Base-by-base conservation (phyloP, 148 eudicot genomes). In the Dianthus caryophyllus region DNA sequence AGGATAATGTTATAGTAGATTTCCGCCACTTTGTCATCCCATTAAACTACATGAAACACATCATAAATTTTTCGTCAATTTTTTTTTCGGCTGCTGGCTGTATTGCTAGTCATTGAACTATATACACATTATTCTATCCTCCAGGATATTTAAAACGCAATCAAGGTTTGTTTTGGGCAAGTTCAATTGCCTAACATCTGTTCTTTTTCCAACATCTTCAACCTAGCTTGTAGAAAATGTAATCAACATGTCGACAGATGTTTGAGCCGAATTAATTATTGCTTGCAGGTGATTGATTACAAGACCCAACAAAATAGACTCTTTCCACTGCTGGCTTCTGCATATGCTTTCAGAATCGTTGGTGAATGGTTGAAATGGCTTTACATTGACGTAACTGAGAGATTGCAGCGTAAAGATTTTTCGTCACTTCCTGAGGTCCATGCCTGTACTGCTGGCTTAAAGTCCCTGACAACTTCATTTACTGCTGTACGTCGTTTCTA, bases 381-480 rank as follows among this genome's bases (percentile, higher is more conserved):
- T 24, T 90, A 94, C 78, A 83, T 24, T 51, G 98, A 94, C 75
- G 97, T 94, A 56, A 94, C 90, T 8, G 71, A 83, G 73, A 88
- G 95, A 80, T 76, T 94, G 76, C 82, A 81, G 79, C 87, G 80
- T 18, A 94, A 83, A 44, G 98, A 94, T 75, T 94, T 90, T 70
- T 90, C 98, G 24, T 87, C 98, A 51, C 77, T 94, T 85, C 97
- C 98, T 60, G 98, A 94, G 76, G 97, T 87, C 68, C 98, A 94
- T 79, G 98, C 98, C 39, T 90, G 97, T 76, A 94, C 98, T 58
- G 97, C 98, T 18, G 98, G 98, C 64, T 79, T 94, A 80, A 94
- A 94, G 82, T 90, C 97, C 54, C 76, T 94, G 87, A 94, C 98
- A 36, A 90, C 98, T 50, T 69, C 97, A 73, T 79, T 71, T 73